These are phyloP conservation scores for Diplodia sapinea DNA, from an alignment of 2,329 filamentous ascomycete species.

Conservation along the genomic window DNA sequence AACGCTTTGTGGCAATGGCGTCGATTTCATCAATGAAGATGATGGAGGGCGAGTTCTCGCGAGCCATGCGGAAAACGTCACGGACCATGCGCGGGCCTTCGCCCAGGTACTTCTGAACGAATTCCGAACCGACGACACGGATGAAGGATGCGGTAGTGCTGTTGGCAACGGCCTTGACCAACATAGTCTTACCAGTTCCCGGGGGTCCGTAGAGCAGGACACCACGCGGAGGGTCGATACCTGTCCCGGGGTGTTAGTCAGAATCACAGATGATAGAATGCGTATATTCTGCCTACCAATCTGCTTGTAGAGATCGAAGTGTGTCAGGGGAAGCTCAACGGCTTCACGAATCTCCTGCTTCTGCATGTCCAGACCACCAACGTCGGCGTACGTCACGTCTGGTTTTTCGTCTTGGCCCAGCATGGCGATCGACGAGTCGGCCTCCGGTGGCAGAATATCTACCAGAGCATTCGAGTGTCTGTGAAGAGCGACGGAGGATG, in stretches of 20 bases:
- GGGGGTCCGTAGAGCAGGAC: conserved; percentile 95
- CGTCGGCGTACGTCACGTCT: conserved; percentile 96
- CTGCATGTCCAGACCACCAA: conserved; percentile 98
- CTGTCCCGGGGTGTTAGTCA: conserved; percentile 39
- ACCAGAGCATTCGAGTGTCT: conserved; percentile 98
- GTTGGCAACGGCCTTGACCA: conserved; percentile 98
- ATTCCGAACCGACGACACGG: conserved; percentile 95
- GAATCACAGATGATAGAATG: background rate
- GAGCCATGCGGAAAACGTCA: conserved; percentile 98
- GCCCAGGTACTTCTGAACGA: conserved; percentile 98
- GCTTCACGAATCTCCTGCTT: conserved; percentile 99
- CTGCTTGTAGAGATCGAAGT: conserved; percentile 98
- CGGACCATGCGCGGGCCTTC: conserved; percentile 98
- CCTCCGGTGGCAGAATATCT: conserved; percentile 97
- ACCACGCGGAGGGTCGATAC: conserved; percentile 93
- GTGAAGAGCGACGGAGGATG: conserved; percentile 95
- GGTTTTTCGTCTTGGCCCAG: conserved; percentile 95
- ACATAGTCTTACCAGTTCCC: conserved; percentile 95
- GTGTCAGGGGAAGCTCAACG: conserved; percentile 93
- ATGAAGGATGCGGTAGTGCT: conserved; percentile 98
- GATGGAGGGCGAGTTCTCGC: conserved; percentile 96
- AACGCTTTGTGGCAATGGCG: conserved; percentile 98
- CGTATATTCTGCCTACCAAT: conserved; percentile 65
- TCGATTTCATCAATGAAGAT: conserved; percentile 99
- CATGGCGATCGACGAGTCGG: conserved; percentile 98